A percentile compares a stretch with the other conserved stretches of the same genome.
These are phyloP conservation scores for Neophaeococcomyces aloes DNA, from an alignment of 2,329 filamentous ascomycete species.

Conservation along the genomic window DNA sequence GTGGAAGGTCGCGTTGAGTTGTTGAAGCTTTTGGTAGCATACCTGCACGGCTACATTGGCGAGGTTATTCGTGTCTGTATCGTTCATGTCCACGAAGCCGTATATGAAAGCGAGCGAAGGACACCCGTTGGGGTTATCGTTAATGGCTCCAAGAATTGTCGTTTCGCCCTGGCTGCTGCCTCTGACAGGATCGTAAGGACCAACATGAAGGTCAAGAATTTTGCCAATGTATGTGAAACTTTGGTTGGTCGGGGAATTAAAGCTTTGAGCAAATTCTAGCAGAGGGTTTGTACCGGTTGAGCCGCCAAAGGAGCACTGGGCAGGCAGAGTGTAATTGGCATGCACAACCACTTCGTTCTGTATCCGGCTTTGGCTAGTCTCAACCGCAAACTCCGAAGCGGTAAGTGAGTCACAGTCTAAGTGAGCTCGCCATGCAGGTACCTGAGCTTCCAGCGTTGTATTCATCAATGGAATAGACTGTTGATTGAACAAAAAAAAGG, in stretches of 20 bases:
- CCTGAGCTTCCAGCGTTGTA: not conserved
- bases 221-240: conserved; percentile 11
- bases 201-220: conserved; percentile 17
- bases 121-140: conserved; percentile 17
- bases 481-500: not conserved
- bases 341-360: conserved; percentile 5
- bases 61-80: not conserved
- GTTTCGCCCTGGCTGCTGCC: conserved; percentile 9
- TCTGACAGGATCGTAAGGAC: conserved; percentile 11
- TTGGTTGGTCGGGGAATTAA: not conserved
- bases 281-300: conserved; percentile 8
- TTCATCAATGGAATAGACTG: too few relatives aligned
- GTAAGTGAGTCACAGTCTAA: conserved; percentile 9
- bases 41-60: conserved; percentile 5
- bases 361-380: conserved; percentile 3
- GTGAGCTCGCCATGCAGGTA: conserved; percentile 8
- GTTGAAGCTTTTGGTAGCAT: conserved; percentile 17
- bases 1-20: conserved; percentile 5
- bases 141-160: not conserved
- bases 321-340: conserved; percentile 8
- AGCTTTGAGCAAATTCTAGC: conserved; percentile 7
- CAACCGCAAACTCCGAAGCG: conserved; percentile 1
- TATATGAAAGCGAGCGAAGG: conserved; percentile 18
- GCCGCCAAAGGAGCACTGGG: conserved; percentile 11
- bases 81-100: conserved; percentile 11